Conservation (phyloP, 2,329 filamentous ascomycete species). For the Cladophialophora chaetospira region DNA sequence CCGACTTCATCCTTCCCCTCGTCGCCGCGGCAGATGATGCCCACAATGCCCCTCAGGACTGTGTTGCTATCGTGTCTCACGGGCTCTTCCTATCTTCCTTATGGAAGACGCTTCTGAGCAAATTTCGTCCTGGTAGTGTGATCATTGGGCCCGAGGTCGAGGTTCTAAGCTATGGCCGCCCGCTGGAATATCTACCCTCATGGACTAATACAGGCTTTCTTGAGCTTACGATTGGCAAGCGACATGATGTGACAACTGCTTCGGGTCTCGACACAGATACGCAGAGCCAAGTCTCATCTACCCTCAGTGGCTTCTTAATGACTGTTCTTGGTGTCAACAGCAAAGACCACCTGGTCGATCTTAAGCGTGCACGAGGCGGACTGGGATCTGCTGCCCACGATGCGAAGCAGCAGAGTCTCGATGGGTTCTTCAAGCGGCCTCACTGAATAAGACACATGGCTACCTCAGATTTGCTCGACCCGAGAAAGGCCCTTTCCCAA, state of each 20-base stretch:
- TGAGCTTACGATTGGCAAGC: slow-evolving; percentile 41
- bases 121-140: slow-evolving; percentile 54
- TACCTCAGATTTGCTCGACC: neutral
- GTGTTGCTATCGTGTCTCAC: slow-evolving; percentile 73
- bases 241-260: neutral
- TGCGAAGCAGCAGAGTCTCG: slow-evolving; percentile 71
- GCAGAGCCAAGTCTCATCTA: slow-evolving; percentile 25
- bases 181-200: slow-evolving; percentile 57
- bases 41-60: slow-evolving; percentile 34
- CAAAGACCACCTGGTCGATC: slow-evolving; percentile 67
- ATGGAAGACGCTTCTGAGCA: slow-evolving; percentile 62
- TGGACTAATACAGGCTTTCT: slow-evolving; percentile 70
- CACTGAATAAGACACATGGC: neutral
- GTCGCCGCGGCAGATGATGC: slow-evolving; percentile 43
- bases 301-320: slow-evolving; percentile 45
- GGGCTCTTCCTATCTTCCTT: slow-evolving; percentile 76
- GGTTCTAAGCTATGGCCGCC: slow-evolving; percentile 37
- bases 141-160: slow-evolving; percentile 47
- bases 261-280: neutral
- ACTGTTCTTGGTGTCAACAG: slow-evolving; percentile 67
- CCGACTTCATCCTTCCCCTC: slow-evolving; percentile 62
- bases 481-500: neutral
- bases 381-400: slow-evolving; percentile 79
- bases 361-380: slow-evolving; percentile 79
- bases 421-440: slow-evolving; percentile 71